Base-by-base conservation (phyloP, 192 early-diverging fungal species). In the Cladochytrium replicatum region DNA sequence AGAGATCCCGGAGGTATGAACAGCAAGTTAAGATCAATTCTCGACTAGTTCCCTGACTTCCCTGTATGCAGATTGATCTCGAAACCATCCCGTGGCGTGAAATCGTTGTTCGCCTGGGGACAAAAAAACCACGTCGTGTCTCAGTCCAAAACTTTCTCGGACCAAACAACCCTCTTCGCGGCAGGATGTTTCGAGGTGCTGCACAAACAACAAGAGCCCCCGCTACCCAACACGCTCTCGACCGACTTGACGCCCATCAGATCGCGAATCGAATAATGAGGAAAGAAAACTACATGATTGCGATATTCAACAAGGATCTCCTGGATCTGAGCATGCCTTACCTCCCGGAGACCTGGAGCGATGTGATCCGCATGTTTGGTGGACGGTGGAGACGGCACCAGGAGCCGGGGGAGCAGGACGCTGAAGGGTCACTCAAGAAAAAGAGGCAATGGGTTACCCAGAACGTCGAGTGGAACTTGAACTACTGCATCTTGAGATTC, bases 181-280 rank as follows among this genome's bases (percentile, higher is more conserved):
- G 57, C 1, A 80, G 77, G 32, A 82, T 99, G 51, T 75, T 25
- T 60, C 63, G 32, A 77, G 88, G 42, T 72, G n/a, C n/a, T n/a
- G n/a, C n/a, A n/a, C n/a, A n/a, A n/a, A n/a, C n/a, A n/a, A n/a
- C n/a, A n/a, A n/a, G n/a, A n/a, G n/a, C n/a, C n/a, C n/a, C n/a
- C n/a, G n/a, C n/a, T n/a, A n/a, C n/a, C n/a, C 48, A 81, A 68
- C 26, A 81, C 78, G 47, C 50, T 0, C 26, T 55, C 32, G 58
- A 50, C 7, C 42, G 34, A 3, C 52, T 81, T 17, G 69, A 80
- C 40, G 73, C 77, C 2, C 69, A 74, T 49, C 76, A 68, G 37
- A 87, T 99, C 41, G 80, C 89, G 31, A 93, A 88, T 64, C 84
- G 93, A 13, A 97, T 99, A 52, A 83, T 97, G 86, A 82, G 97